These are phyloP conservation scores for Kalmanozyma brasiliensis DNA, from an alignment of 1,284 basidiomycete genomes.

Conservation along the genomic window DNA sequence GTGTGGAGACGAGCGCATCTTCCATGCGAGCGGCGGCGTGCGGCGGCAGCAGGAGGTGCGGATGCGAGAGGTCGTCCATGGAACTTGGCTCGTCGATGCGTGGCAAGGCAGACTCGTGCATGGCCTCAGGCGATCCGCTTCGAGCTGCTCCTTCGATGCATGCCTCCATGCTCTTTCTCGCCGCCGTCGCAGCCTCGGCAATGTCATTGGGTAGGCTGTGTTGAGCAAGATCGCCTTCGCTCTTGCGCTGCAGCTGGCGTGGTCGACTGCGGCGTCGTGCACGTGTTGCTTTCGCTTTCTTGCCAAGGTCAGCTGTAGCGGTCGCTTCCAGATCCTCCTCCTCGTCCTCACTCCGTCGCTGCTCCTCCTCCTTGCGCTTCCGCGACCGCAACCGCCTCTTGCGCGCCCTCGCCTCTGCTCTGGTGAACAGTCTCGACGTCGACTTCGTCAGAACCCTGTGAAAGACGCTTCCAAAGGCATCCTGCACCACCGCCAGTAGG, in stretches of 20 bases:
- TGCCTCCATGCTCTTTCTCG: conserved; percentile 25
- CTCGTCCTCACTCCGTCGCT: too few relatives aligned
- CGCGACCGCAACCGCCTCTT: conserved; percentile 15
- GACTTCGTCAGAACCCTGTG: conserved; percentile 24
- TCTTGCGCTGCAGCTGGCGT: conserved; percentile 13
- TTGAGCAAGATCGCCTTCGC: conserved; percentile 15
- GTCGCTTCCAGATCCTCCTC: background rate
- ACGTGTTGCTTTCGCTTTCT: background rate
- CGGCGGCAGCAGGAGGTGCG: background rate
- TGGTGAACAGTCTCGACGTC: conserved; percentile 31
- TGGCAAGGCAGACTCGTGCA: conserved; percentile 1
- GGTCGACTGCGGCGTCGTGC: conserved; percentile 1
- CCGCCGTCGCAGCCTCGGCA: background rate
- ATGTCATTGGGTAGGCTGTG: background rate
- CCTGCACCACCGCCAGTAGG: conserved; percentile 71
- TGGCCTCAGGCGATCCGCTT: conserved; percentile 1
- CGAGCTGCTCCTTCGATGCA: conserved; percentile 13
- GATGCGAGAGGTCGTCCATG: background rate
- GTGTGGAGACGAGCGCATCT: conserved; percentile 27
- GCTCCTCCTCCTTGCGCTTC: background rate
- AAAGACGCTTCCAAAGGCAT: conserved; percentile 48
- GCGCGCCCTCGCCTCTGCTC: conserved; percentile 20
- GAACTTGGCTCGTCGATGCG: background rate
- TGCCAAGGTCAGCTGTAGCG: background rate
- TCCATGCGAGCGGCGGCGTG: conserved; percentile 23